Base-by-base conservation (phyloP, 2,329 filamentous ascomycete species). In the Xylaria sp. region DNA sequence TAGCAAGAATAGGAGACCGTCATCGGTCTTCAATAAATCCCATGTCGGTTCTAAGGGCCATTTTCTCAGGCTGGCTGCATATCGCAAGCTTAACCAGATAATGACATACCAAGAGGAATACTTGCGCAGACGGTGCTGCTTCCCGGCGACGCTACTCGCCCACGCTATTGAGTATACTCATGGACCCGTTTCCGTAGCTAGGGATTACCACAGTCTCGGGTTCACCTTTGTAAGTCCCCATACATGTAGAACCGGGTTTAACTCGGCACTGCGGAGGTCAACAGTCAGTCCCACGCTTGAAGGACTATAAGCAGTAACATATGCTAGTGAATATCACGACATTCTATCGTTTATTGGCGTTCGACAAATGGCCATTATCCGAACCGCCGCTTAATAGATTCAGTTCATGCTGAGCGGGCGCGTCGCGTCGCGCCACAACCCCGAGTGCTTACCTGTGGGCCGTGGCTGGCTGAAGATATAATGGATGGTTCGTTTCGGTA, bases 181-280 rank as follows among this genome's bases (percentile, higher is more conserved):
- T 10, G 11, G 33, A 11, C 17, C 51, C 51, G n/a, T 23, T 10
- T 46, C 42, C n/a, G 20, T 23, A 13, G 36, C 36, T 57, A 15
- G 54, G 54, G 23, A 57, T 57, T 57, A 57, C 54, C 54, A 57
- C 6, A 57, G 54, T n/a, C 54, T 58, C 54, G 36, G 54, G 54
- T 42, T 58, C 54, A 13, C 36, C 7, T 42, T 58, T 13, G 36
- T 13, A 28, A 23, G 20, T 28, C 36, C 20, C 36, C 54, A 6
- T 23, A n/a, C n/a, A n/a, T n/a, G n/a, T n/a, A 58, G 20, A 28
- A 28, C 54, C 17, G 23, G 13, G 5, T 20, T 36, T 58, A 42
- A 42, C 26, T 58, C 17, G 31, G 31, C 36, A 23, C 23, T 40
- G 7, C 33, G 54, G 23, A 42, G 4, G 20, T 20, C 20, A 23